Percentiles rank a stretch among this genome's conserved stretches.
These are phyloP conservation scores for Penicillium sp. DNA, from an alignment of 2,329 filamentous ascomycete genomes.

Conservation along the genomic window DNA sequence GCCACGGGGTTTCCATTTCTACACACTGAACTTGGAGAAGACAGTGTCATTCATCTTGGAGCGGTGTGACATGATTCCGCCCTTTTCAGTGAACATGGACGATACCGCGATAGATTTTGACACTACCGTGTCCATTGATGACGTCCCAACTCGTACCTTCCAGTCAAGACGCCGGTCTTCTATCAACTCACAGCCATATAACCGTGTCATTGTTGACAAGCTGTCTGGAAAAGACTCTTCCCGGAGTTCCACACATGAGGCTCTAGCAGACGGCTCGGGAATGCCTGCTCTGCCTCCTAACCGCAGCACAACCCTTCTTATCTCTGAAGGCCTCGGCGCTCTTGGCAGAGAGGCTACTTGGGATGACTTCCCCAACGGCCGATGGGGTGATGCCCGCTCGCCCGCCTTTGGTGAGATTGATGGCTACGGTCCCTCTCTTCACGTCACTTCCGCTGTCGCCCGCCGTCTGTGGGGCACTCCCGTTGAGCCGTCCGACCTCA, in stretches of 20 bases:
- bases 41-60: constrained; percentile 92
- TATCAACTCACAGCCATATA: constrained; percentile 80
- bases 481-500: constrained; percentile 69
- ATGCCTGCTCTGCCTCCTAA: constrained; percentile 71
- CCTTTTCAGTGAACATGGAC: constrained; percentile 47
- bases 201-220: constrained; percentile 79
- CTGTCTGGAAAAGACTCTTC: constrained; percentile 38
- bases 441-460: constrained; percentile 83
- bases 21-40: constrained; percentile 95
- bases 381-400: constrained; percentile 90
- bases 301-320: constrained; percentile 82
- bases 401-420: constrained; percentile 96
- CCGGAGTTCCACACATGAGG: constrained; percentile 56
- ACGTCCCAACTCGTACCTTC: constrained; percentile 34
- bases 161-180: constrained; percentile 64
- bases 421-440: constrained; percentile 94
- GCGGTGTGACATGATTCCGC: constrained; percentile 76
- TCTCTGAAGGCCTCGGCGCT: constrained; percentile 88
- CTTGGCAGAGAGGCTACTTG: constrained; percentile 93
- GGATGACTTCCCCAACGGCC: constrained; percentile 97
- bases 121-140: constrained; percentile 23
- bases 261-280: constrained; percentile 73
- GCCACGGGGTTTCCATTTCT: constrained; percentile 89
- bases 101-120: constrained; percentile 45
- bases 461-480: constrained; percentile 84